phyloP scores from a whole-genome alignment of 805 yeast genomes.

The Hanseniaspora mollemarum region DNA sequence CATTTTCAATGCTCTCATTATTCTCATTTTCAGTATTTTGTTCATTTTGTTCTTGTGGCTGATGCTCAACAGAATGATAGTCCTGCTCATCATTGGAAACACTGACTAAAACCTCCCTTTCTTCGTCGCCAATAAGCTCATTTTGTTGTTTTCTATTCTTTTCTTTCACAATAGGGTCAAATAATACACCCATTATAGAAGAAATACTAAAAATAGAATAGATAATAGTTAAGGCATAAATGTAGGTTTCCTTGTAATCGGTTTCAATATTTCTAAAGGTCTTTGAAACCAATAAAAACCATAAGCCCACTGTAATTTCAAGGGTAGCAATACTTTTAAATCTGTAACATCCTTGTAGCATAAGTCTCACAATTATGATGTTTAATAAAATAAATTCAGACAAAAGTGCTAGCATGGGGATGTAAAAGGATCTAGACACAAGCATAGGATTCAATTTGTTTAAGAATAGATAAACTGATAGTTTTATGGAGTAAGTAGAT shows the following conservation, averaged over 20 bases:
- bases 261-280: conserved; percentile 40
- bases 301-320: conserved; percentile 44
- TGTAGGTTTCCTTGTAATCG: conserved; percentile 40
- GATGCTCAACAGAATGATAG: conserved; percentile 16
- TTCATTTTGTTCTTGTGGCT: conserved; percentile 20
- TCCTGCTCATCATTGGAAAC: background rate
- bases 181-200: conserved; percentile 40
- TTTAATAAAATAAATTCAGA: conserved; percentile 43
- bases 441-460: conserved; percentile 37
- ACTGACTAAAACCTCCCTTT: conserved; percentile 14
- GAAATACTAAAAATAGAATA: conserved; percentile 39
- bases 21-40: conserved; percentile 18
- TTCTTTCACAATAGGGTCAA: conserved; percentile 23
- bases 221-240: conserved; percentile 37
- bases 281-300: conserved; percentile 44
- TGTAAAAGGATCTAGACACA: conserved; percentile 39
- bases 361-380: conserved; percentile 39
- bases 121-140: background rate
- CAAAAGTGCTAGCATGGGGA: conserved; percentile 41
- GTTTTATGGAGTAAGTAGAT: conserved; percentile 33
- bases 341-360: conserved; percentile 14
- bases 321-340: conserved; percentile 48
- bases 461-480: conserved; percentile 33
- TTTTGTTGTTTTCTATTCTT: background rate
- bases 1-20: conserved; percentile 16